Percentiles rank a stretch among this genome's conserved stretches.
Evolutionary conservation across 192 early-diverging fungal genomes (phyloP).

Genomic region (Funneliformis mosseae): DNA sequence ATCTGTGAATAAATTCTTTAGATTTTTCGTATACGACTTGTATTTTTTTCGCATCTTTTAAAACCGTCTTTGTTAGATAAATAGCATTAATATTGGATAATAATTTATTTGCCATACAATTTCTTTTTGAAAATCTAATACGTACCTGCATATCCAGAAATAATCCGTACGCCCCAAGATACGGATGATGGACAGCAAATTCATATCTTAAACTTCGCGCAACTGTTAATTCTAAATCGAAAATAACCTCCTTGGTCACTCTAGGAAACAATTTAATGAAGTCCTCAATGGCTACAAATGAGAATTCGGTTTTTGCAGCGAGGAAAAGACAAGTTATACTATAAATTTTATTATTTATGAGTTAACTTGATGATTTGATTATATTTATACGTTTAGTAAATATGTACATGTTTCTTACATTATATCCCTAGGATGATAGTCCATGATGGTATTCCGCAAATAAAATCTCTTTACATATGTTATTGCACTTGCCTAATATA

Average conservation of each 20-base stretch:
- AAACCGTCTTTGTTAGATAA: slow-evolving; percentile 40
- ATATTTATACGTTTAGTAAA: not conserved
- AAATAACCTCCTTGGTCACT: not conserved
- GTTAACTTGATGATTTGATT: not conserved
- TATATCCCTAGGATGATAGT: slow-evolving; percentile 78
- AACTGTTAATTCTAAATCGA: slow-evolving; percentile 58
- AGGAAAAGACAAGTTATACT: slow-evolving; percentile 75
- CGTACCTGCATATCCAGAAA: slow-evolving; percentile 72
- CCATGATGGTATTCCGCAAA: slow-evolving; percentile 76
- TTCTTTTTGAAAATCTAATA: not conserved
- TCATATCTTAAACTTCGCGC: slow-evolving; percentile 77
- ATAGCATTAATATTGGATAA: not conserved
- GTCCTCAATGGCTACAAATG: slow-evolving; percentile 72
- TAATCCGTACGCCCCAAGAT: slow-evolving; percentile 67
- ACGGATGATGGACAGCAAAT: slow-evolving; percentile 74
- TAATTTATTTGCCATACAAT: not conserved
- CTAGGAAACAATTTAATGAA: slow-evolving; percentile 57
- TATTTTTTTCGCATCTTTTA: slow-evolving; percentile 46
- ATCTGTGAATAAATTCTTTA: slow-evolving; percentile 54
- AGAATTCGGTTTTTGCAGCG: slow-evolving; percentile 76
- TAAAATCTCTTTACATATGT: slow-evolving; percentile 85
- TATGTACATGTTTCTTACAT: slow-evolving; percentile 43
- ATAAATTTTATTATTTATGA: not conserved
- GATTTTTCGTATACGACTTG: slow-evolving; percentile 60
- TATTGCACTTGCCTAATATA: slow-evolving; percentile 69